Evolutionary conservation across 2,329 filamentous ascomycete genomes (phyloP).

Genomic region (Plectosphaerella sp.): DNA sequence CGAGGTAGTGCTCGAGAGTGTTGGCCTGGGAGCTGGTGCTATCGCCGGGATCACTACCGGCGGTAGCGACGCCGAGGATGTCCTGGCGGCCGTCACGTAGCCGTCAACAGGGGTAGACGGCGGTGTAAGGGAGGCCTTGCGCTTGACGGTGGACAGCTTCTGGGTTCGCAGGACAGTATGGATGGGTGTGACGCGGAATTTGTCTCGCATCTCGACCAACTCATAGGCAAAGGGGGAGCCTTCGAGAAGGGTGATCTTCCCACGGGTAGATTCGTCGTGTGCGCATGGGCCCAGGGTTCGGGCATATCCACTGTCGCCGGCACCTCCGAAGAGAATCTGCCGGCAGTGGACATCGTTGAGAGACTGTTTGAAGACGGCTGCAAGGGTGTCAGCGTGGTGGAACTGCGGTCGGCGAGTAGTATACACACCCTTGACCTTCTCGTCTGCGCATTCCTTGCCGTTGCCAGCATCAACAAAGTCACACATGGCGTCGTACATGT

Average conservation of each 20-base stretch:
- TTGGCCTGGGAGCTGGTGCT: background rate
- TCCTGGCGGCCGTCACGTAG: slow-evolving; percentile 12
- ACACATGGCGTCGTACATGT: slow-evolving; percentile 28
- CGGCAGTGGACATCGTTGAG: slow-evolving; percentile 31
- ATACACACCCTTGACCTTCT: slow-evolving; percentile 31
- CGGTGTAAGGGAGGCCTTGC: slow-evolving; percentile 14
- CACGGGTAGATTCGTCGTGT: slow-evolving; percentile 15
- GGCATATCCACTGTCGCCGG: slow-evolving; percentile 36
- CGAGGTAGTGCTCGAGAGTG: background rate
- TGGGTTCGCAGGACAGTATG: slow-evolving; percentile 17
- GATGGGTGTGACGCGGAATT: slow-evolving; percentile 19
- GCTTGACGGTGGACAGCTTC: slow-evolving; percentile 16
- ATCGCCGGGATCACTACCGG: background rate
- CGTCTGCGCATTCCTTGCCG: slow-evolving; percentile 36
- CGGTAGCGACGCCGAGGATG: background rate
- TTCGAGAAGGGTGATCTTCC: slow-evolving; percentile 30
- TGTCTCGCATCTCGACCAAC: slow-evolving; percentile 22
- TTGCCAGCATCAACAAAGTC: slow-evolving; percentile 36
- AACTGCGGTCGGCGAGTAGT: slow-evolving; percentile 8
- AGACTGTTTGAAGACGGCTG: slow-evolving; percentile 25
- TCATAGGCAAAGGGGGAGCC: slow-evolving; percentile 31
- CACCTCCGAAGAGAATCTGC: slow-evolving; percentile 34
- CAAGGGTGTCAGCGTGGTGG: background rate
- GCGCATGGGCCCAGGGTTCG: slow-evolving; percentile 28
- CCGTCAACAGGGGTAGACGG: slow-evolving; percentile 13